A percentile compares a stretch with the other conserved stretches of the same genome.
phyloP scores from a whole-genome alignment of 2,329 filamentous ascomycete species.

The Verticillium nonalfalfae region DNA sequence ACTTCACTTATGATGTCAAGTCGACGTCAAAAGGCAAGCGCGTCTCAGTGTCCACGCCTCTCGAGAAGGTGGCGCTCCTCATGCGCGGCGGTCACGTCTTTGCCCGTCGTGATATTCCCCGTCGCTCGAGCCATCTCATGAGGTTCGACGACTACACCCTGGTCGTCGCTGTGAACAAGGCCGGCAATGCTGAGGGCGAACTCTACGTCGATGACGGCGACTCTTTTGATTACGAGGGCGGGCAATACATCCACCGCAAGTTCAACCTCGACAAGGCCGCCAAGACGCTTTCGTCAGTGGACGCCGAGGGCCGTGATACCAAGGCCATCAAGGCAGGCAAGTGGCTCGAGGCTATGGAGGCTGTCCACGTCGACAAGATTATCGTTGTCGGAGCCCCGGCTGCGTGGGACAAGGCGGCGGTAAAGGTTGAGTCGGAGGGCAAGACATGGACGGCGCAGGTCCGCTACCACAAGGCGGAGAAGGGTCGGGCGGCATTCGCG shows the following conservation, averaged over 20 bases:
- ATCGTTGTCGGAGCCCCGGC: conserved; percentile 74
- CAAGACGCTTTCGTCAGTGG: conserved; percentile 60
- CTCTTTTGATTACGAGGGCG: conserved; percentile 78
- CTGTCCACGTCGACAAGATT: conserved; percentile 76
- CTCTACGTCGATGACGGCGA: conserved; percentile 93
- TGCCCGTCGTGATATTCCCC: conserved; percentile 79
- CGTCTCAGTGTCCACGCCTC: conserved; percentile 65
- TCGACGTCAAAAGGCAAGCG: conserved; percentile 62
- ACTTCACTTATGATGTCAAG: conserved; percentile 79
- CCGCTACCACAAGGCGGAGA: conserved; percentile 47
- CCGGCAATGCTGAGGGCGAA: conserved; percentile 61
- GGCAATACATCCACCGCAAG: conserved; percentile 79
- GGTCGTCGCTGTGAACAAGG: conserved; percentile 65
- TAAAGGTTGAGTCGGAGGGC: conserved; percentile 46
- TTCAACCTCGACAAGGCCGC: conserved; percentile 53
- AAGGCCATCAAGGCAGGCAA: conserved; percentile 55
- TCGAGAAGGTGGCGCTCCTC: conserved; percentile 82
- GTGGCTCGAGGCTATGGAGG: conserved; percentile 74
- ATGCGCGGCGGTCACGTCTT: conserved; percentile 94
- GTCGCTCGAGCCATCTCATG: conserved; percentile 84
- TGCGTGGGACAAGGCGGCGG: conserved; percentile 63
- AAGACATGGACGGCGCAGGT: conserved; percentile 51
- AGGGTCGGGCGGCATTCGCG: conserved; percentile 43
- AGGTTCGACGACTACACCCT: conserved; percentile 92
- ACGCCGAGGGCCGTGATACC: conserved; percentile 50